Evolutionary conservation across 129 eudicot genomes (phyloP), one percentile per base, ranked within the genome.

Genomic region (Ambrosia artemisiifolia): DNA sequence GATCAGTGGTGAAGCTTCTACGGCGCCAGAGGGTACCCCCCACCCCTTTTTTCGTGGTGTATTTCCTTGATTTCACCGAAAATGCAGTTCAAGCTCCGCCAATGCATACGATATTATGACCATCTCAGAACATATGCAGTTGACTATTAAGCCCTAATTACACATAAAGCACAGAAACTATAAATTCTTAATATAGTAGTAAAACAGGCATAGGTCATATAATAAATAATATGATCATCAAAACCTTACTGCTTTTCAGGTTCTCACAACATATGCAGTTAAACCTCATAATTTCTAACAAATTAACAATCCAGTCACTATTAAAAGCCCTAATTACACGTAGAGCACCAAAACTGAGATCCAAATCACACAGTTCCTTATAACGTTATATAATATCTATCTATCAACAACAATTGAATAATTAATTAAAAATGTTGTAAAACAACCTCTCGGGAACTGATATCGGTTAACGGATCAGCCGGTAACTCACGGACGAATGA

Each of bases 401-500:
- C 36, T 24, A 11, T 38, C 50, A 49, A 40, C 44, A 40, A 40
- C 7, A 6, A 14, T n/a, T 47, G 16, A 36, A 35, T 42, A 56
- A 5, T 20, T 6, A 42, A 20, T n/a, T 19, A 17, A 13, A 57
- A 42, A 43, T 24, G 53, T 61, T 13, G 49, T 55, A 42, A 20
- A 24, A 4, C 65, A 20, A 91, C 97, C 97, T 92, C 91, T 32
- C 96, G 87, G 2, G 97, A 85, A 11, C 81, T 80, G 69, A 44
- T 69, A 73, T 88, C 96, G 36, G 84, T 80, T 49, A 76, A 77
- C 2, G 93, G 87, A 86, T 91, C 97, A 44, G 81, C 88, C 0
- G 97, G 97, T 64, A 91, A 83, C 76, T 91, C 96, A 0, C 96
- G 85, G 71, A 88, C 89, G 79, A 91, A 91, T n/a, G 97, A 91